Evolutionary conservation across 148 eudicot species (phyloP), one percentile per base, ranked within the genome.

Genomic region (Arbutus unedo): DNA sequence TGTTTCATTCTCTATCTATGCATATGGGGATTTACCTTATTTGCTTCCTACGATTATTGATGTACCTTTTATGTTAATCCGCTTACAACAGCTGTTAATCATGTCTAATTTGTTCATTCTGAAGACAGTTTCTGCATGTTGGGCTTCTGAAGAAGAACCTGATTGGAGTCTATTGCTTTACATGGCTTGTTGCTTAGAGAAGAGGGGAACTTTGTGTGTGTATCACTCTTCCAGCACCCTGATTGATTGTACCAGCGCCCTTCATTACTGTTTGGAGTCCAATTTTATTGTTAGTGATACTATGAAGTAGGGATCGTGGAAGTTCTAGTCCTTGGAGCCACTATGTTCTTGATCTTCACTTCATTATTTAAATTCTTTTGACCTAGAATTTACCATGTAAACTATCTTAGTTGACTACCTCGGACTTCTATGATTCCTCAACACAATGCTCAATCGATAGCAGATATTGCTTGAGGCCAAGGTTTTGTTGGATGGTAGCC

Each of bases 101-200:
- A 41, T 51, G 64, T 76, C n/a, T 2, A 53, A 23, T 41, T 18
- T 78, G 67, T 78, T 41, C 16, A 18, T 43, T 23, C 4, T 4
- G 5, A 54, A 76, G n/a, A 53, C 45, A 16, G 0, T 31, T 76
- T 53, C 5, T 14, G 60, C n/a, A 5, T 8, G 9, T 16, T 53
- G 47, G 62, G 21, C 48, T 78, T 78, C 45, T 78, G 43, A 76
- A 14, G 54, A 31, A 49, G 47, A 53, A 77, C 16, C 62, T 77
- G n/a, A 25, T 47, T 77, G 41, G 2, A 54, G 51, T 57, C 31
- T 43, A 8, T 43, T 56, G 80, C 67, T 57, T 31, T 31, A 31
- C 16, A 19, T 18, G 38, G 80, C 68, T 57, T 56, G 9, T 78
- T 78, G 79, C 80, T 41, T 56, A 18, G 62, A 4, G 31, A 41